These are phyloP conservation scores for Penicillium coffeae DNA, from an alignment of 495 filamentous ascomycete genomes.

Conservation along the genomic window DNA sequence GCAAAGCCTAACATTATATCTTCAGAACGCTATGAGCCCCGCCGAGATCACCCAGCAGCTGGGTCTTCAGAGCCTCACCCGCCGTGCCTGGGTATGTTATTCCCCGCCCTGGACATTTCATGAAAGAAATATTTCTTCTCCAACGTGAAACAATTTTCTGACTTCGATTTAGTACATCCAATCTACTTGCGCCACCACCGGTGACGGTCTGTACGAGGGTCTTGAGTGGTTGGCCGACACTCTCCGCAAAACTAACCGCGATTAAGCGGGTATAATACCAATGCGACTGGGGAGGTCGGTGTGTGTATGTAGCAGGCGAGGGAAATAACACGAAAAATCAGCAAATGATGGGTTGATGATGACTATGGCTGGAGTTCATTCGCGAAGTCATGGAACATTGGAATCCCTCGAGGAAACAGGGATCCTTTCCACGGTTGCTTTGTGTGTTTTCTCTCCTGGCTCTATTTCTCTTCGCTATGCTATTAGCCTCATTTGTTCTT, in stretches of 20 bases:
- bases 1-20: background rate
- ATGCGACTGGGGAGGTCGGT: conserved; percentile 1
- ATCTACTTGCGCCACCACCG: conserved; percentile 98
- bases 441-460: conserved; percentile 40
- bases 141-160: background rate
- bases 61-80: conserved; percentile 95
- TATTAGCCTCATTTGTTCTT: conserved; percentile 43
- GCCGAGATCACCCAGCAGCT: conserved; percentile 99
- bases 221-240: conserved; percentile 98
- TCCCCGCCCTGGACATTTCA: background rate
- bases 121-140: too few species aligned
- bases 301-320: conserved; percentile 31
- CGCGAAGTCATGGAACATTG: conserved; percentile 20
- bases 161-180: conserved; percentile 78
- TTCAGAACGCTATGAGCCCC: conserved; percentile 97
- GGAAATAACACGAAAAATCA: conserved; percentile 40
- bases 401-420: conserved; percentile 11
- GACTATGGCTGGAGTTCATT: conserved; percentile 33
- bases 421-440: conserved; percentile 30
- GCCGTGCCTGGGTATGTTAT: conserved; percentile 91
- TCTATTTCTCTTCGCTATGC: conserved; percentile 41
- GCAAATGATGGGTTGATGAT: conserved; percentile 41
- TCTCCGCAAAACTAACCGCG: conserved; percentile 85
- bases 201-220: conserved; percentile 99
- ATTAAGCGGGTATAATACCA: conserved; percentile 53